These are phyloP conservation scores for Yarrowia osloensis DNA, from an alignment of 805 yeast species.

Conservation along the genomic window DNA sequence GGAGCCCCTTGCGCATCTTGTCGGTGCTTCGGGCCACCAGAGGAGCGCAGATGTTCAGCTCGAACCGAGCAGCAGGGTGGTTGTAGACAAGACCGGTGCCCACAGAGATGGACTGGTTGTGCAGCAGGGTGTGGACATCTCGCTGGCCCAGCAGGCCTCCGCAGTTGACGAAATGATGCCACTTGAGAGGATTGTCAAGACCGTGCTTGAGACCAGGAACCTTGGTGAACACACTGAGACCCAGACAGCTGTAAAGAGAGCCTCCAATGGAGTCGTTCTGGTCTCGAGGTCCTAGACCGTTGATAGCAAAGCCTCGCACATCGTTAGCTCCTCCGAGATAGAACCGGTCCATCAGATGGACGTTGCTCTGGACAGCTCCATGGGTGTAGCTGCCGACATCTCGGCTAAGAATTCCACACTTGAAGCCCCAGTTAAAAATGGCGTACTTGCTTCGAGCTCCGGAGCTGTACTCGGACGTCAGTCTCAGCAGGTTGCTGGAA, in stretches of 20 bases:
- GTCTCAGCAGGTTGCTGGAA: constrained; percentile 32
- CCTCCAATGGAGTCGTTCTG: constrained; percentile 67
- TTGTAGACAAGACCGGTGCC: constrained; percentile 63
- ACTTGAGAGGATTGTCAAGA: constrained; percentile 53
- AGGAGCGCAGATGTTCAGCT: constrained; percentile 65
- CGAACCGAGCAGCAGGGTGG: constrained; percentile 68
- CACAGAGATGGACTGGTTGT: constrained; percentile 53
- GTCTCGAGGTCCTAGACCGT: constrained; percentile 67
- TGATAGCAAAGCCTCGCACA: constrained; percentile 66
- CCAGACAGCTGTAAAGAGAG: constrained; percentile 56
- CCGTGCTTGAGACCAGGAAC: constrained; percentile 52
- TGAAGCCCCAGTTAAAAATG: constrained; percentile 31
- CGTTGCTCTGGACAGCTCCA: constrained; percentile 1
- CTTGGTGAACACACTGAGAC: constrained; percentile 59
- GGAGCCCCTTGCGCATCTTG: constrained; percentile 61
- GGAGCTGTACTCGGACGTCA: constrained; percentile 44
- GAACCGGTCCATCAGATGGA: constrained; percentile 77
- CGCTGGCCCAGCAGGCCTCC: constrained; percentile 53
- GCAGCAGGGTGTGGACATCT: constrained; percentile 30
- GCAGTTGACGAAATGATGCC: constrained; percentile 65
- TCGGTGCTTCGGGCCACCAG: constrained; percentile 54
- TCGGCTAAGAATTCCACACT: constrained; percentile 32
- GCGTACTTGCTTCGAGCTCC: constrained; percentile 38
- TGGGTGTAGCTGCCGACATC: not conserved
- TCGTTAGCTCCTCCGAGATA: constrained; percentile 79